Conservation (phyloP, 192 early-diverging fungal genomes). For the Kappamyces sp. region DNA sequence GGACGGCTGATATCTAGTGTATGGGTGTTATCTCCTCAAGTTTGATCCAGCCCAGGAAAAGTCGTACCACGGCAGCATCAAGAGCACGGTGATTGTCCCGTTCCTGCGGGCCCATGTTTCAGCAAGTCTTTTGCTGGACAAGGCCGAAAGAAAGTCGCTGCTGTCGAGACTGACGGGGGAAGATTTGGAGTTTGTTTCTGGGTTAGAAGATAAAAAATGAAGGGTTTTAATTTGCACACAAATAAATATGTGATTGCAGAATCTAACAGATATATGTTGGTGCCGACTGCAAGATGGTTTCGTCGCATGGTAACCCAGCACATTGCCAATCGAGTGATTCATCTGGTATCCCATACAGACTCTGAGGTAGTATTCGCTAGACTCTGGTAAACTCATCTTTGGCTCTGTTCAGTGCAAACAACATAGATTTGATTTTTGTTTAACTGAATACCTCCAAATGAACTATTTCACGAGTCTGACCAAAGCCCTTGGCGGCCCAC, state of each 20-base stretch:
- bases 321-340: no score
- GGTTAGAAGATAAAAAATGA: neutral
- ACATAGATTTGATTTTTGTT: no score
- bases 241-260: no score
- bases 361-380: no score
- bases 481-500: constrained; percentile 1
- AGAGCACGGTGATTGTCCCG: constrained; percentile 31
- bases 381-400: no score
- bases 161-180: constrained; percentile 36
- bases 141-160: constrained; percentile 36
- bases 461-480: neutral
- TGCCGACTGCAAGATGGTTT: no score
- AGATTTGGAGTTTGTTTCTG: constrained; percentile 1
- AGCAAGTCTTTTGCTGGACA: constrained; percentile 43
- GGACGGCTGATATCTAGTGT: constrained; percentile 6
- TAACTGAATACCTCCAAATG: no score
- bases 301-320: no score
- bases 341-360: no score
- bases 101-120: constrained; percentile 45
- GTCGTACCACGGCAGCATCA: constrained; percentile 17
- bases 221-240: neutral
- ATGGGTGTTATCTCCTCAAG: constrained; percentile 38
- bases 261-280: no score
- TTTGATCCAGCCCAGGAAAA: constrained; percentile 32
- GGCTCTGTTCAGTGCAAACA: no score